Evolutionary conservation across 2,329 filamentous ascomycete genomes (phyloP).

Genomic region (Achaetomium macrosporum): DNA sequence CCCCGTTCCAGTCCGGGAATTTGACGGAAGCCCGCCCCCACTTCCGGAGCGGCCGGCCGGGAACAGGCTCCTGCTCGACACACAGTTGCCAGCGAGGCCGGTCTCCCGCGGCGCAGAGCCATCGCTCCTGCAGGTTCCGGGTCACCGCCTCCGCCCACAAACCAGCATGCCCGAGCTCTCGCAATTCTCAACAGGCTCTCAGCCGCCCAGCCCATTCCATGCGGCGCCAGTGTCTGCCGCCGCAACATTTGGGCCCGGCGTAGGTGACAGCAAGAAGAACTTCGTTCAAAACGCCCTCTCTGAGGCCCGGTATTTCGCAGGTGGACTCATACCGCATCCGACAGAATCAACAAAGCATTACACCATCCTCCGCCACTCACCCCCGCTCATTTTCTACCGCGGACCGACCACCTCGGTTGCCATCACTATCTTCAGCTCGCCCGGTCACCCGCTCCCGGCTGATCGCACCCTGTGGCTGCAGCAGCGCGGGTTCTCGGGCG

Average conservation of each 20-base stretch:
- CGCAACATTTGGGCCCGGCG: slow-evolving; percentile 15
- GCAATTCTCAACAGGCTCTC: neutral
- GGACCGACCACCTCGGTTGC: slow-evolving; percentile 58
- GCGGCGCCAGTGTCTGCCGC: slow-evolving; percentile 1
- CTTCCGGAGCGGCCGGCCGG: slow-evolving; percentile 9
- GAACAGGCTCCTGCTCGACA: neutral
- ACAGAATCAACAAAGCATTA: slow-evolving; percentile 60
- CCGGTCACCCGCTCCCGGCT: slow-evolving; percentile 48
- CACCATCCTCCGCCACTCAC: slow-evolving; percentile 61
- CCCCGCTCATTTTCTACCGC: slow-evolving; percentile 59
- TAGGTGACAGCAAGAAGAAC: slow-evolving; percentile 4
- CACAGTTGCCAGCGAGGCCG: slow-evolving; percentile 2
- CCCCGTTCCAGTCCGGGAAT: neutral
- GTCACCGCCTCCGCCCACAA: slow-evolving; percentile 13
- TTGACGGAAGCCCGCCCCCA: slow-evolving; percentile 9
- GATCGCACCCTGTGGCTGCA: slow-evolving; percentile 62
- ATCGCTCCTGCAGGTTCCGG: slow-evolving; percentile 1
- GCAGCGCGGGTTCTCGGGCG: slow-evolving; percentile 61
- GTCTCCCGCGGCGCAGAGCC: slow-evolving; percentile 13
- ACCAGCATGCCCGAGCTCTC: slow-evolving; percentile 18
- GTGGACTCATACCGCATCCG: slow-evolving; percentile 58
- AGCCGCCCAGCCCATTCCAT: slow-evolving; percentile 6
- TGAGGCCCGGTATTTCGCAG: slow-evolving; percentile 60
- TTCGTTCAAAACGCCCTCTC: slow-evolving; percentile 45
- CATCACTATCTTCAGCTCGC: slow-evolving; percentile 54